phyloP scores from a whole-genome alignment of 2,329 filamentous ascomycete species.

The Alternaria sp. region DNA sequence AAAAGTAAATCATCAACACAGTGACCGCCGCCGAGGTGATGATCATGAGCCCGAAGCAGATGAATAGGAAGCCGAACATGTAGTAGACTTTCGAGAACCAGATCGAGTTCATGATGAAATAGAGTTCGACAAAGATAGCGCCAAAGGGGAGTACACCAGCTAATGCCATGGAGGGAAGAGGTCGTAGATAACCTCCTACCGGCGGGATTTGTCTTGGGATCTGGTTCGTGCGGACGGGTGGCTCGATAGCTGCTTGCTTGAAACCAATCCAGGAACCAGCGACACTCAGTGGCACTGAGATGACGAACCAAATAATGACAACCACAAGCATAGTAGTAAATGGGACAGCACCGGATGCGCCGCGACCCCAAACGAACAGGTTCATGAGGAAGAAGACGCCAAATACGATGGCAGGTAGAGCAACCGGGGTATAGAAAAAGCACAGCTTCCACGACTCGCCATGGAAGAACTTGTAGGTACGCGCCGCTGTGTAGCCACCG shows the following conservation, averaged over 20 bases:
- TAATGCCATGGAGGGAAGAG: constrained; percentile 88
- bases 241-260: constrained; percentile 71
- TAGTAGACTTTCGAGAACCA: constrained; percentile 99
- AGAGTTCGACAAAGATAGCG: constrained; percentile 97
- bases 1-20: constrained; percentile 92
- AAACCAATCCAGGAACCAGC: constrained; percentile 94
- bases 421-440: constrained; percentile 84
- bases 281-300: constrained; percentile 90
- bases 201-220: constrained; percentile 97
- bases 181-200: constrained; percentile 80
- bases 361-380: constrained; percentile 93
- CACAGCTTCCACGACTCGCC: constrained; percentile 96
- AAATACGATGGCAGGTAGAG: constrained; percentile 90
- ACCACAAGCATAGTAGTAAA: constrained; percentile 97
- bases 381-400: constrained; percentile 90
- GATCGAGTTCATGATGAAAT: constrained; percentile 99
- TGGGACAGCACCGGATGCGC: constrained; percentile 91
- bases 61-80: constrained; percentile 99
- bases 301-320: constrained; percentile 94
- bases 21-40: constrained; percentile 93
- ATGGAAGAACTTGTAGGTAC: constrained; percentile 93
- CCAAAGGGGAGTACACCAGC: constrained; percentile 94
- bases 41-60: constrained; percentile 97
- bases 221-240: constrained; percentile 94
- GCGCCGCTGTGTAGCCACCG: constrained; percentile 87